Percentiles rank a stretch among this genome's conserved stretches.
phyloP scores from a whole-genome alignment of 2,329 filamentous ascomycete species.

The Amauroascus niger region DNA sequence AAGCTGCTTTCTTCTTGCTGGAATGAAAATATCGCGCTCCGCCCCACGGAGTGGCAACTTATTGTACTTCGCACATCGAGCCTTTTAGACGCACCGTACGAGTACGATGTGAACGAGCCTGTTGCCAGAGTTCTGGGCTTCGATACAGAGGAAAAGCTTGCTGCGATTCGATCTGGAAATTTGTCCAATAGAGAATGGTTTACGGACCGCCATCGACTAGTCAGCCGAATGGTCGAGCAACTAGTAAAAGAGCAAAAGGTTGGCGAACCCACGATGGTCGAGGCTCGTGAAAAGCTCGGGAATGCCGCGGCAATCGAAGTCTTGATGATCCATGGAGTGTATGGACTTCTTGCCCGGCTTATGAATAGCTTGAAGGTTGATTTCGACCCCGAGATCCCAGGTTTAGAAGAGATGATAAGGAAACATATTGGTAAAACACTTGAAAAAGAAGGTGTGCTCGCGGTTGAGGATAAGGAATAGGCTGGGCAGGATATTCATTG shows the following conservation, averaged over 20 bases:
- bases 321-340: neutral
- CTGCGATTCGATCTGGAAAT: neutral
- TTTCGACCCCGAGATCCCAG: neutral
- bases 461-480: neutral
- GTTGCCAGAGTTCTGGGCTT: neutral
- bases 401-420: neutral
- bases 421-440: neutral
- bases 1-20: neutral
- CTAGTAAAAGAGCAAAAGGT: neutral
- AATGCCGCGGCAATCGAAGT: neutral
- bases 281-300: neutral
- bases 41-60: neutral
- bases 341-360: neutral
- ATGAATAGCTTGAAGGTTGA: neutral
- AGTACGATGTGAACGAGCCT: neutral
- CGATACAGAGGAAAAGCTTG: neutral
- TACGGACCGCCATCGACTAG: neutral
- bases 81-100: neutral
- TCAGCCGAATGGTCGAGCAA: neutral
- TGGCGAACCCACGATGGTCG: neutral
- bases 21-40: neutral
- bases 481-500: neutral
- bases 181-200: neutral
- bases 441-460: neutral
- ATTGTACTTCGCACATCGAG: neutral